Evolutionary conservation across 2,329 filamentous ascomycete genomes (phyloP), one percentile per base, ranked within the genome.

Genomic region (Boeremia lycopersici): DNA sequence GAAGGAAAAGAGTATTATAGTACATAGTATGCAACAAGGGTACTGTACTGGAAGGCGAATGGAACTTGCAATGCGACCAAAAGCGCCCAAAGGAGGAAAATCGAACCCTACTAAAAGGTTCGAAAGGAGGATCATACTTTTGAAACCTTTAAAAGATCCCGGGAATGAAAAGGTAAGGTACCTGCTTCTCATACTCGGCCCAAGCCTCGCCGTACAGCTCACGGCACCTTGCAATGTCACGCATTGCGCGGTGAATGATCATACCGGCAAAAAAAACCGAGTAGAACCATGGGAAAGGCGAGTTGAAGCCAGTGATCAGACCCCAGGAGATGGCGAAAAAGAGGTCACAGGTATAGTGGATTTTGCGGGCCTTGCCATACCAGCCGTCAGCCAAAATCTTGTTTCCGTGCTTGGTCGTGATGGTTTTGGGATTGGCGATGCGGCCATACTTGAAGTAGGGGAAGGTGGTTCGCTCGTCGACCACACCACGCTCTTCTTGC

Each of bases 401-500:
- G 68, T 91, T 89, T 52, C 89, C 90, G 53, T 86, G 84, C 36
- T 86, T 82, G 9, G 89, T 89, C 55, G 82, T 82, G 73, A 96
- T 93, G 36, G 84, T 87, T 74, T 89, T 87, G 40, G 92, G 91
- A 77, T 96, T 93, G 64, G 90, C 78, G 56, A 96, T 76, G 4
- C 87, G 88, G 74, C 90, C 89, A 88, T 91, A 97, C 7, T 91
- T 91, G n/a, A 96, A 84, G 75, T 93, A 90, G 5, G 93, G 92
- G 79, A 96, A 96, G 2, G 91, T 88, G 66, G 88, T 90, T 67
- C 92, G 89, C 73, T 86, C 80, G 47, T 88, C 65, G 3, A 70
- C 69, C 35, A 86, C 87, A 57, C 91, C 91, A 57, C 88, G 86
- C 78, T 96, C 90, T 76, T 86, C 82, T 62, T 89, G 85, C 50